These are phyloP conservation scores for Zygotorulaspora mrakii DNA, from an alignment of 1,139 yeast species.

Conservation along the genomic window DNA sequence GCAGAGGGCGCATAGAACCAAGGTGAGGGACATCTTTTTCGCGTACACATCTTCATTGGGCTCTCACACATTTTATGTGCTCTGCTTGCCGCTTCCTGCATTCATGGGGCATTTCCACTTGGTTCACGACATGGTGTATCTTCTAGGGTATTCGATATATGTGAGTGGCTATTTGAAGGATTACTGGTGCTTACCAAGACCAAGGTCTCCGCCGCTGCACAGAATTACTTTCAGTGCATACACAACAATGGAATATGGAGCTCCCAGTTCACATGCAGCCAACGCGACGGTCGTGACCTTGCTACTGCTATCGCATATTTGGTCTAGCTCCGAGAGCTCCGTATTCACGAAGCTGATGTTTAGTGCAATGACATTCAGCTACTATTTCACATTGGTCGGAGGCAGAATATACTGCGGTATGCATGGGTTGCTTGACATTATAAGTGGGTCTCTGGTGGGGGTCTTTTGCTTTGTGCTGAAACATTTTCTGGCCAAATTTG, in stretches of 20 bases:
- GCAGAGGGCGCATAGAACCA: constrained; percentile 52
- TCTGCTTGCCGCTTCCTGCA: constrained; percentile 77
- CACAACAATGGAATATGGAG: constrained; percentile 91
- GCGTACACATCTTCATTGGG: constrained; percentile 90
- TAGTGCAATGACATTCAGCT: constrained; percentile 38
- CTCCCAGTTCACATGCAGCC: constrained; percentile 90
- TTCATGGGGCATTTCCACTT: constrained; percentile 72
- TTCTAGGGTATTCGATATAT: constrained; percentile 81
- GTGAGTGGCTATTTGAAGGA: constrained; percentile 78
- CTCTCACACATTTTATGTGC: constrained; percentile 87
- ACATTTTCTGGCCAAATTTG: constrained; percentile 17
- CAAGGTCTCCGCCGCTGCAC: constrained; percentile 86
- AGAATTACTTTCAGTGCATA: constrained; percentile 85
- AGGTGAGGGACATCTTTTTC: constrained; percentile 67
- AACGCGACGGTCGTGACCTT: constrained; percentile 78
- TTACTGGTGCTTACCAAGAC: constrained; percentile 84
- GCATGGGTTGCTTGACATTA: constrained; percentile 87
- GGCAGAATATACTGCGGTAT: constrained; percentile 95
- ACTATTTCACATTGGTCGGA: constrained; percentile 62
- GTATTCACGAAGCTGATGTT: constrained; percentile 9
- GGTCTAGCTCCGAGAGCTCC: constrained; percentile 14
- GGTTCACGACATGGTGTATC: constrained; percentile 68
- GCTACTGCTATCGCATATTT: constrained; percentile 23
- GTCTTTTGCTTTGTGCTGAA: constrained; percentile 45
- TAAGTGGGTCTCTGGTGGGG: constrained; percentile 67